These are phyloP conservation scores for Amaranthus cruentus DNA, from an alignment of 148 eudicot species.

Conservation along the genomic window DNA sequence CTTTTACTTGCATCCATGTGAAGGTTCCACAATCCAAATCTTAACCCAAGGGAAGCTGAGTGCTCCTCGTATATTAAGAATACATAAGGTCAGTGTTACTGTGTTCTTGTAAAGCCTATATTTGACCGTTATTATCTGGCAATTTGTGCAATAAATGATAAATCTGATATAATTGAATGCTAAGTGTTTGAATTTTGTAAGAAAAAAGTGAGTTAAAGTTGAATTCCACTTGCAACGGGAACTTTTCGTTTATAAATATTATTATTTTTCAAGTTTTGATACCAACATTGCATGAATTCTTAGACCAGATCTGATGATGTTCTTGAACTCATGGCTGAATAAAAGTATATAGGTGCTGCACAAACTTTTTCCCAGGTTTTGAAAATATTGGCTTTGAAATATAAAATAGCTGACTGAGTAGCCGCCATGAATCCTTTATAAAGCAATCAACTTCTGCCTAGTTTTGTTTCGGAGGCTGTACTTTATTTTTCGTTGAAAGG, in stretches of 20 bases:
- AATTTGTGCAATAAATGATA: constrained; percentile 2
- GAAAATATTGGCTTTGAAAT: too few relatives aligned
- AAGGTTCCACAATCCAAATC: constrained; percentile 83
- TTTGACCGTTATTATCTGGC: background rate
- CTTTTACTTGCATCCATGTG: constrained; percentile 85
- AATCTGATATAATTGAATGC: background rate
- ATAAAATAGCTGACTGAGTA: too few relatives aligned
- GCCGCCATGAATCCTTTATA: too few relatives aligned
- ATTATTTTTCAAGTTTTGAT: background rate
- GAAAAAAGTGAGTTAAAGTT: background rate
- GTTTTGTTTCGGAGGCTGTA: too few relatives aligned
- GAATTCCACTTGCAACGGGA: background rate
- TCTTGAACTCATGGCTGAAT: too few relatives aligned
- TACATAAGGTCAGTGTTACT: constrained; percentile 63
- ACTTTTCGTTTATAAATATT: background rate
- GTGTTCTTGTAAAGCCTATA: background rate
- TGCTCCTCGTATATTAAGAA: constrained; percentile 97
- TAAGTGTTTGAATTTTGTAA: background rate
- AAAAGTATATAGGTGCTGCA: too few relatives aligned
- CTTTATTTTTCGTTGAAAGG: too few relatives aligned
- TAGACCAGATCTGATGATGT: background rate
- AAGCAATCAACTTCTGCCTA: too few relatives aligned
- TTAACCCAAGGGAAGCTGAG: constrained; percentile 93
- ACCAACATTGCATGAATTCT: background rate
- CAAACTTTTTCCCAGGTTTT: too few relatives aligned